phyloP scores from a whole-genome alignment of 176 grass and related monocot genomes.

The Olyra latifolia region DNA sequence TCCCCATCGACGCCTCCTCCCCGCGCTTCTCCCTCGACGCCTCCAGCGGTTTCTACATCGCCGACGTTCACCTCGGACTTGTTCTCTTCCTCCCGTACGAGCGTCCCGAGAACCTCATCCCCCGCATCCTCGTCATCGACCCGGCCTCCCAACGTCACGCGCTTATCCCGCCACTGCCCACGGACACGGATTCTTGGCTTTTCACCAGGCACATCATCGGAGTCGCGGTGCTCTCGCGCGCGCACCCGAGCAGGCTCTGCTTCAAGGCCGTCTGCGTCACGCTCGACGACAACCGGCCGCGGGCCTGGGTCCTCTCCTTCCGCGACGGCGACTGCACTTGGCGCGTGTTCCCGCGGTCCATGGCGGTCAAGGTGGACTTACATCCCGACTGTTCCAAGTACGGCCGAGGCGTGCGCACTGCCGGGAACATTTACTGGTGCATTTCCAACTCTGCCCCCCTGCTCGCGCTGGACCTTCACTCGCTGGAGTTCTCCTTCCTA shows the following conservation, averaged over 20 bases:
- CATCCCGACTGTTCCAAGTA: too few relatives aligned
- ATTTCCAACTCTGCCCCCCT: constrained; percentile 22
- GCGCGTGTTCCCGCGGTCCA: too few relatives aligned
- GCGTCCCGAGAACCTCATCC: background rate
- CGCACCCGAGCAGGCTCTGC: constrained; percentile 1
- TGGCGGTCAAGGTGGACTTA: too few relatives aligned
- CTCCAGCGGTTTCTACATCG: background rate
- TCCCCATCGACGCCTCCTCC: background rate
- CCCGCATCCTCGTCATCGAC: constrained; percentile 16
- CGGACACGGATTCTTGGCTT: too few relatives aligned
- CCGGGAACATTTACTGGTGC: constrained; percentile 14
- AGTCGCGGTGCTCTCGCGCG: constrained; percentile 6
- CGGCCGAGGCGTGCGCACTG: too few relatives aligned
- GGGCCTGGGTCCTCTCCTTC: too few relatives aligned
- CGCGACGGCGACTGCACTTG: too few relatives aligned
- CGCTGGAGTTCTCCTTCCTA: too few relatives aligned
- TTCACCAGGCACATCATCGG: background rate
- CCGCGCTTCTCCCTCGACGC: constrained; percentile 7
- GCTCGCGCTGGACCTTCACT: constrained; percentile 17
- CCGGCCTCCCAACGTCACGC: background rate
- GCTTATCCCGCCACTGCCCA: too few relatives aligned
- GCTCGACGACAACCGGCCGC: background rate
- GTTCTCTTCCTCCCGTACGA: background rate
- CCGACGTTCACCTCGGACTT: constrained; percentile 8
- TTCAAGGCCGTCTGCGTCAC: constrained; percentile 34